Evolutionary conservation across 345 rosid species (phyloP).

Genomic region (Leavenworthia alabamica): DNA sequence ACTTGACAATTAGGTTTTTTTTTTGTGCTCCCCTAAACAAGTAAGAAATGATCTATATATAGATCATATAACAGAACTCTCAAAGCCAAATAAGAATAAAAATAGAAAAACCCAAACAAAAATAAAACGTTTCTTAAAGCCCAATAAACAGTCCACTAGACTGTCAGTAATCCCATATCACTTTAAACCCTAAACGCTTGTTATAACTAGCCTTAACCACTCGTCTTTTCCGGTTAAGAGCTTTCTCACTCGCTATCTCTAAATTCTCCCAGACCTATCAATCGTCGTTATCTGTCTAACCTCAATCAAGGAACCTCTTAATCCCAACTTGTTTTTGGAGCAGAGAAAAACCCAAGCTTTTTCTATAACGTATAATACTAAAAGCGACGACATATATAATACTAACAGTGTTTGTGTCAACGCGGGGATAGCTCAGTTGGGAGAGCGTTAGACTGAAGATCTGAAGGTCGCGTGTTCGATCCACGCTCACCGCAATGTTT

Average conservation of each 20-base stretch:
- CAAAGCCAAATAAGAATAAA: no score
- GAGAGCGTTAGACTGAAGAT: slow-evolving; percentile 91
- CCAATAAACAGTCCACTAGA: no score
- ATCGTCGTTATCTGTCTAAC: slow-evolving; percentile 27
- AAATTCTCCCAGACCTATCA: slow-evolving; percentile 35
- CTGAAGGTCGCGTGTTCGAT: slow-evolving; percentile 77
- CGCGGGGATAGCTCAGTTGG: slow-evolving; percentile 96
- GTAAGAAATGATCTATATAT: no score
- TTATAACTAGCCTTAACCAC: slow-evolving; percentile 54
- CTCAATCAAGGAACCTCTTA: slow-evolving; percentile 31
- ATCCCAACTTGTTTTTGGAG: slow-evolving; percentile 24
- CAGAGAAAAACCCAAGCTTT: slow-evolving; percentile 35
- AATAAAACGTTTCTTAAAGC: no score
- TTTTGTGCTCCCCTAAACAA: no score
- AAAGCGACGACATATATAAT: no score
- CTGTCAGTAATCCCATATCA: no score
- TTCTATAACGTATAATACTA: slow-evolving; percentile 15
- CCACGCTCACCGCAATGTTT: slow-evolving; percentile 71
- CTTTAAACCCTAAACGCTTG: slow-evolving; percentile 65
- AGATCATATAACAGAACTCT: no score
- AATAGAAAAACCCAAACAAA: no score
- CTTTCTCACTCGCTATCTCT: slow-evolving; percentile 33
- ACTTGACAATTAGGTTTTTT: no score
- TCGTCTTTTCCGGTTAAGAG: slow-evolving; percentile 35
- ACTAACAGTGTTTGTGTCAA: fast-evolving